Conservation (phyloP, 805 yeast species). For the Groenewaldozyma salmanticensis region DNA sequence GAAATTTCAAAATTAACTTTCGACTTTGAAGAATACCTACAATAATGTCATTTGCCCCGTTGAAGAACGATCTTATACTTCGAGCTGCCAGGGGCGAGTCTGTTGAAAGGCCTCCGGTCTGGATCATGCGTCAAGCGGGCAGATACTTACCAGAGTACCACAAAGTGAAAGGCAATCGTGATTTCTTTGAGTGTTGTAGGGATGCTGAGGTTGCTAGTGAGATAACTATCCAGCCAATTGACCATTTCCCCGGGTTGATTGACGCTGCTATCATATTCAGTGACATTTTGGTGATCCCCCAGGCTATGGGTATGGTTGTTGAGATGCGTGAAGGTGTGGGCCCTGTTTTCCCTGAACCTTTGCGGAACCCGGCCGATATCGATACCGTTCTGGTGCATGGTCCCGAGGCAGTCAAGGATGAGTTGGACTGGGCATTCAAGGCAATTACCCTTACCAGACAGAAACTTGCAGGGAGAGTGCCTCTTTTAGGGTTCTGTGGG, state of each 20-base stretch:
- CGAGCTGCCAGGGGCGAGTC: conserved; percentile 85
- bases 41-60: conserved; percentile 52
- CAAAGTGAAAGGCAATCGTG: conserved; percentile 71
- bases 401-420: conserved; percentile 55
- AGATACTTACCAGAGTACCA: conserved; percentile 75
- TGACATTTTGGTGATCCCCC: conserved; percentile 93
- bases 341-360: conserved; percentile 83
- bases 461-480: conserved; percentile 82
- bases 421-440: conserved; percentile 88
- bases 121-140: conserved; percentile 99
- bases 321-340: conserved; percentile 92
- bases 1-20: neutral
- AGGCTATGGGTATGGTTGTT: conserved; percentile 95
- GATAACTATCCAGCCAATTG: conserved; percentile 92
- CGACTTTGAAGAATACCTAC: neutral
- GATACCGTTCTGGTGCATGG: conserved; percentile 35
- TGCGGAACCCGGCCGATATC: conserved; percentile 65
- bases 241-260: conserved; percentile 75
- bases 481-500: conserved; percentile 90
- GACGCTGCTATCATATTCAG: conserved; percentile 97
- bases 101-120: conserved; percentile 95
- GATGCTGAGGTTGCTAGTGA: conserved; percentile 90
- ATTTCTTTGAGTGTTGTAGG: conserved; percentile 91
- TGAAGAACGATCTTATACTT: conserved; percentile 82
- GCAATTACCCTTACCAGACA: conserved; percentile 87